A percentile compares a stretch with the other conserved stretches of the same genome.
Evolutionary conservation across 2,329 filamentous ascomycete species (phyloP).

Genomic region (Tolypocladium paradoxum): DNA sequence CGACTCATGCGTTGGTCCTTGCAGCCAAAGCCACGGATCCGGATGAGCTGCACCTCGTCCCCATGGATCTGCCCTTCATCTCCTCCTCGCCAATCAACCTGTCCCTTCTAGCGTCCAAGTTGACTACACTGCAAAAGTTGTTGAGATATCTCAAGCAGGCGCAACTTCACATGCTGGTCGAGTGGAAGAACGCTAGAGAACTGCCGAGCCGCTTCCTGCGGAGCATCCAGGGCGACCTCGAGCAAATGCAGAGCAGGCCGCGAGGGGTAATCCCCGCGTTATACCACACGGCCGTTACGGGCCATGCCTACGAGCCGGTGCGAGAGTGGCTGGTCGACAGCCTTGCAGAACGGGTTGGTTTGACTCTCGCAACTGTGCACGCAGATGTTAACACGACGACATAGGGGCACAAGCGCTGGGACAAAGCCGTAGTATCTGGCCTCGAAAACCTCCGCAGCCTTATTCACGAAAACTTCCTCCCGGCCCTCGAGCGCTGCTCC

Average conservation of each 20-base stretch:
- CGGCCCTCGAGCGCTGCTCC: slow-evolving; percentile 71
- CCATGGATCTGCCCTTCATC: slow-evolving; percentile 76
- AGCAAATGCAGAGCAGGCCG: slow-evolving; percentile 45
- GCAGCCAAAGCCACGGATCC: slow-evolving; percentile 21
- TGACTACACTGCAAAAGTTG: slow-evolving; percentile 78
- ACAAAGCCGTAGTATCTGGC: slow-evolving; percentile 70
- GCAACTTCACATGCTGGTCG: slow-evolving; percentile 64
- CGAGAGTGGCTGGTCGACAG: slow-evolving; percentile 85
- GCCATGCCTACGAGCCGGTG: slow-evolving; percentile 63
- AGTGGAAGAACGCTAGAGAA: slow-evolving; percentile 76
- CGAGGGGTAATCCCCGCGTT: slow-evolving; percentile 60
- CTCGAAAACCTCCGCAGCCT: slow-evolving; percentile 68
- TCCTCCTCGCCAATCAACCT: slow-evolving; percentile 69
- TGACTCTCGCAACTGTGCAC: background rate
- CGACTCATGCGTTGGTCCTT: slow-evolving; percentile 66
- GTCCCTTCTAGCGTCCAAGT: slow-evolving; percentile 74
- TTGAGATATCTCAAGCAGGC: slow-evolving; percentile 76
- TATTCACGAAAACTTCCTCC: slow-evolving; percentile 78
- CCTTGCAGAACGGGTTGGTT: slow-evolving; percentile 61
- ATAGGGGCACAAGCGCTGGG: slow-evolving; percentile 89
- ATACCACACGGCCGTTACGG: slow-evolving; percentile 77
- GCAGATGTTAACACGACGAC: background rate
- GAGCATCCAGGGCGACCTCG: slow-evolving; percentile 65
- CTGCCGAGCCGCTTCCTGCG: slow-evolving; percentile 68
- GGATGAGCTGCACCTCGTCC: slow-evolving; percentile 45